Conservation (phyloP, 2,329 filamentous ascomycete genomes). For the Davidsoniella australis region DNA sequence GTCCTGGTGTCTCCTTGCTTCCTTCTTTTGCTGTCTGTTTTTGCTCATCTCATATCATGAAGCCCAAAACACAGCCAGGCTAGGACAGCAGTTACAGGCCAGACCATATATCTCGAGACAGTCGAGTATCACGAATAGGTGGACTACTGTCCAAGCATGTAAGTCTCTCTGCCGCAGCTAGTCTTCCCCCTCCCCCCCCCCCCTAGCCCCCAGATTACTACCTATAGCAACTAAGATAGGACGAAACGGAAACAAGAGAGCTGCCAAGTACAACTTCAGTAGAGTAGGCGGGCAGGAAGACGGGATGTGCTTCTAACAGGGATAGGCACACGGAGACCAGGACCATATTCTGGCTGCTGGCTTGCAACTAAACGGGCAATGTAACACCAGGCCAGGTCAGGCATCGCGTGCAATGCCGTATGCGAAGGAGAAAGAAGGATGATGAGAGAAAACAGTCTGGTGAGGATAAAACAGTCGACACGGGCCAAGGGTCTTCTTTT, state of each 20-base stretch:
- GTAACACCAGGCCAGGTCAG: too few relatives aligned
- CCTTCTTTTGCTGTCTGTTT: too few relatives aligned
- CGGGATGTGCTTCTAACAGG: not conserved
- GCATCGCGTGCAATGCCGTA: too few relatives aligned
- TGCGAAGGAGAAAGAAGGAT: too few relatives aligned
- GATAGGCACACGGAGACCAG: not conserved
- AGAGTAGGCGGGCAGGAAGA: not conserved
- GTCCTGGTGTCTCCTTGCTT: too few relatives aligned
- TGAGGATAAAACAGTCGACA: too few relatives aligned
- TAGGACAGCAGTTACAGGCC: not conserved
- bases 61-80: constrained; percentile 1
- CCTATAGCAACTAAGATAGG: not conserved
- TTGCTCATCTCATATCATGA: too few relatives aligned
- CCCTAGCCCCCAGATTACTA: not conserved
- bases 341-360: too few relatives aligned
- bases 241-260: not conserved
- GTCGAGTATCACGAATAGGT: not conserved
- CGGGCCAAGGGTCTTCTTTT: too few relatives aligned
- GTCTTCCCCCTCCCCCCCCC: not conserved
- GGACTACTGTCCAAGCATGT: not conserved
- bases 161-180: not conserved
- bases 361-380: too few relatives aligned
- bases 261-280: not conserved
- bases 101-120: constrained; percentile 11
- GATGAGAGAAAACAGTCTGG: too few relatives aligned